Evolutionary conservation across 371 early-diverging fungal species (phyloP).

Genomic region (Actinomortierella ambigua): DNA sequence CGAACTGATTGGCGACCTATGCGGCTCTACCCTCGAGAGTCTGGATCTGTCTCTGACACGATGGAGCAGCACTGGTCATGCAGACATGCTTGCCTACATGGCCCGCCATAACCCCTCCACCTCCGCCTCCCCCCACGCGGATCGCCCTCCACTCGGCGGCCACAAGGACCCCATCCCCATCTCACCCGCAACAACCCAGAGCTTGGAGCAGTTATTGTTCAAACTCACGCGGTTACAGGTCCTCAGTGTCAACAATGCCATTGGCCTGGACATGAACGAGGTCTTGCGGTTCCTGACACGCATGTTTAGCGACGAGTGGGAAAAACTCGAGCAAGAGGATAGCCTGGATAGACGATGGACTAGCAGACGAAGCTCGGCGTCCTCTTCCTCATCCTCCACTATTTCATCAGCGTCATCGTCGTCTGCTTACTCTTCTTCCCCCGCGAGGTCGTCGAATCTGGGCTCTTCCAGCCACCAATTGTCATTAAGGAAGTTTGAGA

Average conservation of each 20-base stretch:
- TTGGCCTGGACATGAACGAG: slow-evolving; percentile 3
- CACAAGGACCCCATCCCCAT: slow-evolving; percentile 1
- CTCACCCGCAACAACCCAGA: slow-evolving; percentile 2
- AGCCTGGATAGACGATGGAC: no score
- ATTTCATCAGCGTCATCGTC: no score
- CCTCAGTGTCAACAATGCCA: not conserved
- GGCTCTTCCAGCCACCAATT: no score
- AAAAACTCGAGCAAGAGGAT: no score
- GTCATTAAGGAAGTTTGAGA: not conserved
- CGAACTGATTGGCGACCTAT: slow-evolving; percentile 2
- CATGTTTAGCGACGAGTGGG: not conserved
- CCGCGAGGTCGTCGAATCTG: no score
- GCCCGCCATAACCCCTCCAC: no score
- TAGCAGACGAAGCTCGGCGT: no score
- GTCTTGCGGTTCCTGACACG: slow-evolving; percentile 2
- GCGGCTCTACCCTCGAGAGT: slow-evolving; percentile 4
- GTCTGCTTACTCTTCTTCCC: no score
- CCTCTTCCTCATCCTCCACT: no score
- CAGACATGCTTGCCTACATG: not conserved
- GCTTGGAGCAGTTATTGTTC: not conserved
- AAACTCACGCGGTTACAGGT: not conserved
- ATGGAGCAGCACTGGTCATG: not conserved
- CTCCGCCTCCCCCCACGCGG: no score
- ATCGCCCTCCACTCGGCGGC: not conserved
- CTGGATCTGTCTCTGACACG: slow-evolving; percentile 2